Evolutionary conservation across 1,284 basidiomycete genomes (phyloP).

Genomic region (Polyporus tsugae): DNA sequence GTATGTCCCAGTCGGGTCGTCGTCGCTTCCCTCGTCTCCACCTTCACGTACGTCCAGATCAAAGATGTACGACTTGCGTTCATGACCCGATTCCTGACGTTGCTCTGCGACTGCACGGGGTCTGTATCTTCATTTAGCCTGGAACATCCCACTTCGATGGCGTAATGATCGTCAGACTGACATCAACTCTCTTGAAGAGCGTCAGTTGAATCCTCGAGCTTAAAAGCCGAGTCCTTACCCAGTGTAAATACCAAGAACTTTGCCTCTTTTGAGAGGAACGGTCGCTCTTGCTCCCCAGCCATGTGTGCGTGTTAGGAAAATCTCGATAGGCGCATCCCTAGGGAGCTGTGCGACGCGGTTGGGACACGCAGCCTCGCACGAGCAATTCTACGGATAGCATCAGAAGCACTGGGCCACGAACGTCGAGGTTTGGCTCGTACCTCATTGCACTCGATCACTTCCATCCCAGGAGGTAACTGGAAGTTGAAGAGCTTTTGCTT

Average conservation of each 20-base stretch:
- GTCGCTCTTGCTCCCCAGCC: conserved; percentile 51
- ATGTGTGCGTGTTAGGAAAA: conserved; percentile 44
- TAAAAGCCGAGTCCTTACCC: conserved; percentile 52
- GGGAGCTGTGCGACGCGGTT: conserved; percentile 50
- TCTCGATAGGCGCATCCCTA: conserved; percentile 45
- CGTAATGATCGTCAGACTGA: conserved; percentile 18
- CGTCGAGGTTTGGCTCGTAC: conserved; percentile 44
- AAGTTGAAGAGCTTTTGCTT: conserved; percentile 59
- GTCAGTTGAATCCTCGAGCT: background rate
- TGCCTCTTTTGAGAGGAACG: conserved; percentile 52
- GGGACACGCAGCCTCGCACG: conserved; percentile 36
- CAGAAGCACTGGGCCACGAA: background rate
- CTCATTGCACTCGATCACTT: conserved; percentile 69
- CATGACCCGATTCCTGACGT: conserved; percentile 36
- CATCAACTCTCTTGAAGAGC: conserved; percentile 37
- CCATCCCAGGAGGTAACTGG: conserved; percentile 47
- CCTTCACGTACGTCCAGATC: conserved; percentile 65
- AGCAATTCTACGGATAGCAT: conserved; percentile 34
- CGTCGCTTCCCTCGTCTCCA: conserved; percentile 42
- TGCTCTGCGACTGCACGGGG: conserved; percentile 49
- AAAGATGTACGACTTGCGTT: conserved; percentile 57
- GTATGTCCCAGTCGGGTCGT: conserved; percentile 43
- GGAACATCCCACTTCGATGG: background rate
- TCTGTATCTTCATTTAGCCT: conserved; percentile 36
- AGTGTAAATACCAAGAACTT: conserved; percentile 68